Percentiles rank a stretch among this genome's conserved stretches.
Conservation (phyloP, 139 green algal genomes). For the Coelastrella sp. region DNA sequence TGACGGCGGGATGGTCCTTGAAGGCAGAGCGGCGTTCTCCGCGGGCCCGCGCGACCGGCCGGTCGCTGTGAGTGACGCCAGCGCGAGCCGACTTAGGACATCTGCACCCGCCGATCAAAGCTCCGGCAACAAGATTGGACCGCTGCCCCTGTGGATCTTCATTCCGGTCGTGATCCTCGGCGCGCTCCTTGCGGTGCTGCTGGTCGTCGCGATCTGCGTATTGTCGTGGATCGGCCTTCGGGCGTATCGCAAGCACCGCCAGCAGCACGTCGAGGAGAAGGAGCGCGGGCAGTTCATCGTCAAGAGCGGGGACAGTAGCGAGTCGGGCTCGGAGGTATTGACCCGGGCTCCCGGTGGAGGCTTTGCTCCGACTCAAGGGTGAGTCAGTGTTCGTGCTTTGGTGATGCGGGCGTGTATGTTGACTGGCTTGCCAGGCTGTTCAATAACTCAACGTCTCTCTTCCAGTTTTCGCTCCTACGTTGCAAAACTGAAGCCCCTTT, state of each 20-base stretch:
- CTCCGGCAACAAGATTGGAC: neutral
- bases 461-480: no score
- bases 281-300: neutral
- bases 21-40: neutral
- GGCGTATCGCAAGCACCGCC: neutral
- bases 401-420: no score
- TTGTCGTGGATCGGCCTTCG: neutral
- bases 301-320: neutral
- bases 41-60: neutral
- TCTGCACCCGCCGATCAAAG: neutral
- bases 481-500: no score
- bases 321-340: neutral
- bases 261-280: neutral
- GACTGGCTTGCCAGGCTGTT: no score
- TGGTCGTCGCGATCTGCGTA: neutral
- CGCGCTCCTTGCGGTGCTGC: neutral
- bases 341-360: neutral
- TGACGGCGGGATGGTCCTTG: neutral
- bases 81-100: neutral
- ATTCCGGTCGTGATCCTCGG: constrained; percentile 1
- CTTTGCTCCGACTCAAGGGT: neutral
- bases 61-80: neutral
- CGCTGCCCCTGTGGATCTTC: neutral
- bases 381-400: neutral
- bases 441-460: no score